Conservation (phyloP, 306 rosid species). For the Inga oerstediana region DNA sequence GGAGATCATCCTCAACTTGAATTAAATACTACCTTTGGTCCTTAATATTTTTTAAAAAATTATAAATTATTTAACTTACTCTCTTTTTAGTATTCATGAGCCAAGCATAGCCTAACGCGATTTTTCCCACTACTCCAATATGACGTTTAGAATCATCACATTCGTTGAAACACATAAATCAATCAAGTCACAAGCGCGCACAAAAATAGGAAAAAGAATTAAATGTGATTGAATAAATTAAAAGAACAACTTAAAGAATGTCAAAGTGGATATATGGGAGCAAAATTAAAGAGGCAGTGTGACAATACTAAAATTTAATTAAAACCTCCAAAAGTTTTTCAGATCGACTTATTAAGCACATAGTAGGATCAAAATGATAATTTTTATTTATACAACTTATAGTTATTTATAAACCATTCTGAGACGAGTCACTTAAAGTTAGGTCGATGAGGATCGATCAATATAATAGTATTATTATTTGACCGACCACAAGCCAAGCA, state of each 20-base stretch:
- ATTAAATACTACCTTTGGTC: too few relatives aligned
- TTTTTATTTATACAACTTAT: background rate
- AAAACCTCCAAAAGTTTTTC: background rate
- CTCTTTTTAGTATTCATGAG: background rate
- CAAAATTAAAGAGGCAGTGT: background rate
- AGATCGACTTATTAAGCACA: background rate
- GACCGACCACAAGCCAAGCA: slow-evolving; percentile 45
- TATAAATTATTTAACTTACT: background rate
- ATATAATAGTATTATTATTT: slow-evolving; percentile 29
- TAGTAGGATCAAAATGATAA: background rate
- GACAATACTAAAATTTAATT: background rate
- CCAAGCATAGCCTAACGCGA: background rate
- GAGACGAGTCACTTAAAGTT: slow-evolving; percentile 23
- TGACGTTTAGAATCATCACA: background rate
- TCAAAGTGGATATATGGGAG: background rate
- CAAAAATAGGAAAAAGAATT: too few relatives aligned
- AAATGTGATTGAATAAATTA: background rate
- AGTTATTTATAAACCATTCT: background rate
- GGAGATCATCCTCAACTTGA: too few relatives aligned
- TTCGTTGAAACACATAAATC: background rate
- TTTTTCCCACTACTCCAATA: background rate
- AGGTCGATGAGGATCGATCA: slow-evolving; percentile 3
- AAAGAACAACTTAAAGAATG: background rate
- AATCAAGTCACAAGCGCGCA: background rate
- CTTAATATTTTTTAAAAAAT: too few relatives aligned